Evolutionary conservation across 2,329 filamentous ascomycete genomes (phyloP), one percentile per base, ranked within the genome.

Genomic region (Falciphora oryzae): DNA sequence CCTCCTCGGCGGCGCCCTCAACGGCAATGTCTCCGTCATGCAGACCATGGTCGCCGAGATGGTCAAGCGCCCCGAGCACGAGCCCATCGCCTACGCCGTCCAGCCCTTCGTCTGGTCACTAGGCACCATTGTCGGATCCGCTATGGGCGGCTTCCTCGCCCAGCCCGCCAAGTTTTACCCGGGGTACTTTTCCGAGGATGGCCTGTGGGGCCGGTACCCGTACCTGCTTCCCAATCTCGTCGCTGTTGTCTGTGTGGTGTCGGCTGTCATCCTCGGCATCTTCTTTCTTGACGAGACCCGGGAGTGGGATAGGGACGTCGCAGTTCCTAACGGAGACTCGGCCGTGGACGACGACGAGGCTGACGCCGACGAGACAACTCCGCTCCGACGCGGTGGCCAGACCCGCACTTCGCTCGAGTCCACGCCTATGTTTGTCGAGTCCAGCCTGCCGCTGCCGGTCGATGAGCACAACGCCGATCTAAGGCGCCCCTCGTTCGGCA

Each of bases 31-130:
- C 28, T 71, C 74, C 28, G 76, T 77, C 25, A 77, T 77, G 75
- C 75, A 77, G 66, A 77, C 75, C 1, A 77, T 78, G 76, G 76
- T 78, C 0, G 76, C 75, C 3, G 76, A 78, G 65, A 77, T 78
- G 75, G 75, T 78, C 56, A 77, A 75, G 63, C 69, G 71, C 14
- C 78, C 78, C 1, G 75, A 78, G 59, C 77, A 79, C 65, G 78
- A 80, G 65, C 77, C 38, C 16, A 32, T 29, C 18, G 61, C 61
- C 4, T 62, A 62, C 25, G 38, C 61, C 61, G 44, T 62, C 38
- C 50, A 56, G 14, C 93, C 93, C 0, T 97, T 97, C 72, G 90
- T 97, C 10, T 97, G 93, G 93, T 89, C 85, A 60, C 88, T 97
- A 63, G 93, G 93, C 29, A 96, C 92, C 13, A 96, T 97, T 68